Evolutionary conservation across 768 basidiomycete species (phyloP).

Genomic region (Boletus subcaerulescens): DNA sequence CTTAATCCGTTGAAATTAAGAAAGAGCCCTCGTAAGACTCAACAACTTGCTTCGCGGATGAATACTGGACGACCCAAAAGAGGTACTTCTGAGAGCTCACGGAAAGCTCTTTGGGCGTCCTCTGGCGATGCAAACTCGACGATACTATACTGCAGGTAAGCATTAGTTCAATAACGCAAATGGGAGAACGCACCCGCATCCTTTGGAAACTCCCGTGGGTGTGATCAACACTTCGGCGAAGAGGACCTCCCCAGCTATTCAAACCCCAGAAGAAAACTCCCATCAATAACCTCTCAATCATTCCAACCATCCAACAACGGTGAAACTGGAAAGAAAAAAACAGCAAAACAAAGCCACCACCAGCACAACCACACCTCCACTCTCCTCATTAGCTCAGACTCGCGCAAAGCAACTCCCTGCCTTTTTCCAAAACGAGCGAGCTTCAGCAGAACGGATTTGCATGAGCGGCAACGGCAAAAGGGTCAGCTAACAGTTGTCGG

Average conservation of each 20-base stretch:
- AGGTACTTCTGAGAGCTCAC: conserved; percentile 84
- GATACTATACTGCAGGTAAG: conserved; percentile 55
- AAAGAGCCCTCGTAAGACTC: background rate
- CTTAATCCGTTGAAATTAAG: conserved; percentile 44
- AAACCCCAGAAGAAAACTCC: conserved; percentile 86
- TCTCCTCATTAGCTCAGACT: conserved; percentile 37
- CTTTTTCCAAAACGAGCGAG: conserved; percentile 34
- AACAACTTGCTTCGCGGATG: conserved; percentile 77
- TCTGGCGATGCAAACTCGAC: conserved; percentile 92
- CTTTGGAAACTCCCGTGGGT: conserved; percentile 95
- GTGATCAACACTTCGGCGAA: conserved; percentile 99
- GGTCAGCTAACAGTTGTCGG: no score
- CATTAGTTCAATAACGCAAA: background rate
- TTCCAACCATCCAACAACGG: conserved; percentile 51
- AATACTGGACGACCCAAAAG: conserved; percentile 95
- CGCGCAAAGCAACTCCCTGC: conserved; percentile 29
- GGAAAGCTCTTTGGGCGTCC: conserved; percentile 85
- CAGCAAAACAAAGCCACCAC: conserved; percentile 37
- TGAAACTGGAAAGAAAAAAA: conserved; percentile 39
- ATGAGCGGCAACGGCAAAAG: conserved; percentile 18
- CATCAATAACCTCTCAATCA: conserved; percentile 86
- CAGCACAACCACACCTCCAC: conserved; percentile 28
- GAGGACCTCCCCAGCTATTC: conserved; percentile 98
- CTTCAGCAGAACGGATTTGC: conserved; percentile 35
- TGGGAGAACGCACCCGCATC: conserved; percentile 82